These are phyloP conservation scores for Phialophora macrospora DNA, from an alignment of 2,329 filamentous ascomycete genomes.

Conservation along the genomic window DNA sequence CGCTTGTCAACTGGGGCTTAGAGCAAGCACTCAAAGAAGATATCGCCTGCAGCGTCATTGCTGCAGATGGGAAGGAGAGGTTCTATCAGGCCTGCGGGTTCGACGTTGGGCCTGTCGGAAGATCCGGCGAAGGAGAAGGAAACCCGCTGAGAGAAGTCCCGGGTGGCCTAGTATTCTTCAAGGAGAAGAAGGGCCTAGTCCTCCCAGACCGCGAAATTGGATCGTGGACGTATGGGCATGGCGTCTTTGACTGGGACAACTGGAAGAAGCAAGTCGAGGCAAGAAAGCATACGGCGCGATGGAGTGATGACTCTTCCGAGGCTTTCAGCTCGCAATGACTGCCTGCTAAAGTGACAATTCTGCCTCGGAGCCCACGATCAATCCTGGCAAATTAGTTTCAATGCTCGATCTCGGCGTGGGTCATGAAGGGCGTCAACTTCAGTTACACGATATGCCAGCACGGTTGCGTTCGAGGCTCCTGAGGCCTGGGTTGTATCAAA, in stretches of 20 bases:
- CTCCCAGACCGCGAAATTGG: conserved; percentile 24
- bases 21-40: conserved; percentile 34
- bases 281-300: background rate
- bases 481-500: background rate
- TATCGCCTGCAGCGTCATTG: conserved; percentile 46
- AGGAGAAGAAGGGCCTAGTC: conserved; percentile 30
- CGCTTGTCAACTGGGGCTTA: conserved; percentile 52
- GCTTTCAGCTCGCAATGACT: background rate
- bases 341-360: background rate
- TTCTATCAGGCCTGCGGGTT: conserved; percentile 51
- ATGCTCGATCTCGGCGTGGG: background rate
- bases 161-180: conserved; percentile 35
- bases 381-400: background rate
- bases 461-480: background rate
- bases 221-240: conserved; percentile 28
- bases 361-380: background rate
- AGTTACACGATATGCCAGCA: background rate
- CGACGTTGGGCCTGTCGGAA: conserved; percentile 36
- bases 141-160: conserved; percentile 34
- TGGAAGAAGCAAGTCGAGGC: conserved; percentile 19
- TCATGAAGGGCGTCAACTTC: background rate
- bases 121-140: conserved; percentile 33
- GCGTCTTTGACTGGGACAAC: conserved; percentile 33
- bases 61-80: conserved; percentile 47
- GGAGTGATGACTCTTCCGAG: background rate